Evolutionary conservation across 306 rosid genomes (phyloP), one percentile per base, ranked within the genome.

Genomic region (Vigna mungo): DNA sequence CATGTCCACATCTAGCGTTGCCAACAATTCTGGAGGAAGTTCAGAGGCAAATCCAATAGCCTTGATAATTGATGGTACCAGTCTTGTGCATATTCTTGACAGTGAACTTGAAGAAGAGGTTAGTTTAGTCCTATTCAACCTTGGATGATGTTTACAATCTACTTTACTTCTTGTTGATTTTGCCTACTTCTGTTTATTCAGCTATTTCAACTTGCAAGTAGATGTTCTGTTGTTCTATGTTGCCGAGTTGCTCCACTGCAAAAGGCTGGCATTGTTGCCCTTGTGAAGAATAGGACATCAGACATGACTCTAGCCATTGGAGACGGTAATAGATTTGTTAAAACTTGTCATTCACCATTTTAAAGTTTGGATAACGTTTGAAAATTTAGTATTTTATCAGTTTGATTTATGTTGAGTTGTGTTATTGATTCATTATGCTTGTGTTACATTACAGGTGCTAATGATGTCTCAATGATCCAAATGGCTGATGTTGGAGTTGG

Each of bases 401-500:
- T 43, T 41, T 72, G 30, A 34, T 47, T 43, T 15, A 51, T 58
- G 25, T 67, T 25, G 25, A 46, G 49, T 49, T 11, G 81, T 68
- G 14, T 21, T 68, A 56, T 65, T 47, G 60, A 18, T 43, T 64
- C 67, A 13, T 62, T 34, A 25, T 76, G 71, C 76, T 37, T 66
- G 23, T 46, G 63, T 30, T 23, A 30, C 85, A 90, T 41, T 18
- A 18, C 83, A 92, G 99, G 99, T 72, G 99, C 99, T 59, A 95
- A 95, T 84, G 99, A 95, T 48, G 99, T 92, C 71, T 92, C 98
- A 20, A 95, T 95, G 98, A 95, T 95, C 78, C 97, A 95, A 89
- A 95, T 87, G 97, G 99, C 99, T 85, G 97, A 92, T 85, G 97
- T 95, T 66, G 99, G 99, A 64, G 94, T 95, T 34, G 99, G 99